These are phyloP conservation scores for Leccinum sublutescens DNA, from an alignment of 768 basidiomycete genomes.

Conservation along the genomic window DNA sequence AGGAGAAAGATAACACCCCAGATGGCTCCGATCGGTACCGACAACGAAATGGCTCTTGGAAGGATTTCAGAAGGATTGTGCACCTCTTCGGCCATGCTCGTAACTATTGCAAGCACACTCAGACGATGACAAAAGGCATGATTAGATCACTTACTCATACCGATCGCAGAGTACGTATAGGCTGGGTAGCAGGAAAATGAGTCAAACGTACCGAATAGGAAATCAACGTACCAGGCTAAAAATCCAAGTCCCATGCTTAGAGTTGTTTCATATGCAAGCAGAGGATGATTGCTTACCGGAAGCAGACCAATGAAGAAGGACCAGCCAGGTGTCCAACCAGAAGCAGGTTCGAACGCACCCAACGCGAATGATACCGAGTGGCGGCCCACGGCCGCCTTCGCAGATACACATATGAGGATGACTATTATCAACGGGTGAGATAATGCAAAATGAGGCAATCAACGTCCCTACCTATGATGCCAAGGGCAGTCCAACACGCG, in stretches of 20 bases:
- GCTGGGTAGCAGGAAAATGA: conserved; percentile 33
- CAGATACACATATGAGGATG: conserved; percentile 54
- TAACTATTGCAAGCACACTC: conserved; percentile 36
- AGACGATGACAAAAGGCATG: background rate
- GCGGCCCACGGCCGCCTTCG: conserved; percentile 54
- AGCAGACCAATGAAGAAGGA: conserved; percentile 65
- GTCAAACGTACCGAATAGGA: background rate
- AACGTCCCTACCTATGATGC: conserved; percentile 43
- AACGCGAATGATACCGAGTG: conserved; percentile 56
- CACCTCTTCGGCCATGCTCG: conserved; percentile 70
- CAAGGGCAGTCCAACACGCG: conserved; percentile 61
- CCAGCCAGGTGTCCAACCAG: conserved; percentile 69
- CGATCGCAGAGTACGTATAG: conserved; percentile 57
- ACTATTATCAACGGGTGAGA: conserved; percentile 38
- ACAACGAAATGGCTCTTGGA: conserved; percentile 53
- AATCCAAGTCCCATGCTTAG: background rate
- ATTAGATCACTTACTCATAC: conserved; percentile 48
- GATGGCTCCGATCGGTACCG: conserved; percentile 51
- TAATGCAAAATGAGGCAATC: background rate
- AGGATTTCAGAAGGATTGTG: conserved; percentile 54
- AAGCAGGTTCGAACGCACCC: conserved; percentile 58
- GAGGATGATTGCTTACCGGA: conserved; percentile 38
- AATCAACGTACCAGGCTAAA: conserved; percentile 28
- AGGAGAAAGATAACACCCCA: conserved; percentile 55
- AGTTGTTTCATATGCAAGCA: background rate